A percentile compares a stretch with the other conserved stretches of the same genome.
Evolutionary conservation across 306 rosid species (phyloP).

Genomic region (Inga oerstediana): DNA sequence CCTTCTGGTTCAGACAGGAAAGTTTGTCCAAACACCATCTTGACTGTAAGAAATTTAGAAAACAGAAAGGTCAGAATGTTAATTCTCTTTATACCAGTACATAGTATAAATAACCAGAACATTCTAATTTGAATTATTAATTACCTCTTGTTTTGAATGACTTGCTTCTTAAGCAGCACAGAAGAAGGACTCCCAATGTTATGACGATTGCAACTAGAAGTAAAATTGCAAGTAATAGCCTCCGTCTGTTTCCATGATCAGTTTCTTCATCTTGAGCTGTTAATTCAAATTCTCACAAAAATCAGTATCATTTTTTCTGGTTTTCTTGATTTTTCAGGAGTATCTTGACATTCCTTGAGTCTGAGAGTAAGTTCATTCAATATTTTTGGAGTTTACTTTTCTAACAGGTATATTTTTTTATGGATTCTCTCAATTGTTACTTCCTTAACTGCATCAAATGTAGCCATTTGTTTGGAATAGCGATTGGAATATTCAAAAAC

Average conservation of each 20-base stretch:
- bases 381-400: background rate
- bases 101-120: background rate
- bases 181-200: background rate
- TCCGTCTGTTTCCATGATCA: conserved; percentile 7
- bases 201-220: conserved; percentile 27
- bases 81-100: background rate
- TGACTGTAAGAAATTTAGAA: conserved; percentile 3
- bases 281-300: conserved; percentile 5
- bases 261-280: conserved; percentile 34
- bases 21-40: background rate
- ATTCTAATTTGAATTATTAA: background rate
- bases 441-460: background rate
- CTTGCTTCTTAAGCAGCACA: conserved; percentile 22
- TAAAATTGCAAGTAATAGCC: conserved; percentile 18
- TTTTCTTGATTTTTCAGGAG: background rate
- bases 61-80: background rate
- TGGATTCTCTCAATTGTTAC: background rate
- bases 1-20: background rate
- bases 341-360: background rate
- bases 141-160: conserved; percentile 32
- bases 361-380: background rate
- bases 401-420: background rate
- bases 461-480: background rate
- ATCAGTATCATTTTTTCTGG: background rate
- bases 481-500: too few relatives aligned